phyloP scores from a whole-genome alignment of 2,329 filamentous ascomycete genomes.

The Orbilia quercus region DNA sequence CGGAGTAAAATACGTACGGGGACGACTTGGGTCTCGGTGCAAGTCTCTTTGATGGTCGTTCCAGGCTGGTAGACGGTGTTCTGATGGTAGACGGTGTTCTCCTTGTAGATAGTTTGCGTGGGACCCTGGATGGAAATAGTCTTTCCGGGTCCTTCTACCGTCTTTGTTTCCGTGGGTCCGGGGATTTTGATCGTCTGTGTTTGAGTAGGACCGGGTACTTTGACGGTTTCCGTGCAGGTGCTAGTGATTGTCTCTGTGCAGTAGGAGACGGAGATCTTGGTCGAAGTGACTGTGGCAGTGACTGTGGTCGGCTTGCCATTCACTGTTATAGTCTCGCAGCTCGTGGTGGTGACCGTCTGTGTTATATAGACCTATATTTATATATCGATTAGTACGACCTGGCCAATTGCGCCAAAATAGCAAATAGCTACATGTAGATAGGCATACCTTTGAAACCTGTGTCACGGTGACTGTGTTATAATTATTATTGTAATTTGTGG shows the following conservation, averaged over 20 bases:
- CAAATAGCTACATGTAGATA: not conserved
- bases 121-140: slow-evolving; percentile 38
- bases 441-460: slow-evolving; percentile 29
- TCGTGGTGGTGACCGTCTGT: slow-evolving; percentile 32
- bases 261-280: slow-evolving; percentile 37
- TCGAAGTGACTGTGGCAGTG: slow-evolving; percentile 23
- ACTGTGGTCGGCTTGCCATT: slow-evolving; percentile 23
- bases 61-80: slow-evolving; percentile 5
- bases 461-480: slow-evolving; percentile 33
- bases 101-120: slow-evolving; percentile 41
- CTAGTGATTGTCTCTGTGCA: slow-evolving; percentile 32
- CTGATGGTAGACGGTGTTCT: too few relatives aligned
- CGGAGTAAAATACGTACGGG: slow-evolving; percentile 6
- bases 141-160: slow-evolving; percentile 15
- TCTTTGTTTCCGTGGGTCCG: slow-evolving; percentile 24
- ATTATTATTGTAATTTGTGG: not conserved
- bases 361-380: slow-evolving; percentile 23
- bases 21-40: slow-evolving; percentile 44
- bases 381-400: not conserved
- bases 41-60: slow-evolving; percentile 36
- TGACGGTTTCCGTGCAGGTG: slow-evolving; percentile 19
- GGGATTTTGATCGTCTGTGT: slow-evolving; percentile 4
- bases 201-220: slow-evolving; percentile 25
- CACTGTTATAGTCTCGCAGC: slow-evolving; percentile 42
- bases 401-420: not conserved